phyloP scores from a whole-genome alignment of 768 basidiomycete species.

The Rhizopogon sp. region DNA sequence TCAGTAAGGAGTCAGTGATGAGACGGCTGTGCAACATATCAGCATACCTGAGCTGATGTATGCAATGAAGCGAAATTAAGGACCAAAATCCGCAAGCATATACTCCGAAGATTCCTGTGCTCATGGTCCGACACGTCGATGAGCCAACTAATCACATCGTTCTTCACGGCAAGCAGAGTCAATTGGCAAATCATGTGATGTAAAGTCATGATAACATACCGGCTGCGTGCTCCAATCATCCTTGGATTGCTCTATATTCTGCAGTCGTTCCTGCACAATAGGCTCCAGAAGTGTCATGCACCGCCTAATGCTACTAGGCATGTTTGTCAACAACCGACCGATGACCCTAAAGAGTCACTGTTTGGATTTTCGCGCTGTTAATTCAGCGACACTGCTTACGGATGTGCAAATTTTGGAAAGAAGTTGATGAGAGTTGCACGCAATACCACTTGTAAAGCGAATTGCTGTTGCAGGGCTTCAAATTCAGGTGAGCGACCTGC shows the following conservation, averaged over 20 bases:
- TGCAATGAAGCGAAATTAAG: constrained; percentile 36
- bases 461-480: constrained; percentile 26
- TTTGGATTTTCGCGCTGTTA: constrained; percentile 10
- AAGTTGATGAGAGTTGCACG: constrained; percentile 28
- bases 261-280: constrained; percentile 28
- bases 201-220: constrained; percentile 15
- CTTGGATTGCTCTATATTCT: constrained; percentile 19
- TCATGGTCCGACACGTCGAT: constrained; percentile 26
- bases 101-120: constrained; percentile 22
- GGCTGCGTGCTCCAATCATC: constrained; percentile 27
- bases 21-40: not conserved
- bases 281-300: constrained; percentile 27
- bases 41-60: constrained; percentile 24
- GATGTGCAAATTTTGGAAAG: constrained; percentile 29
- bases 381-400: constrained; percentile 19
- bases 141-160: constrained; percentile 39
- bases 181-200: not conserved
- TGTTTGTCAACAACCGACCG: constrained; percentile 28
- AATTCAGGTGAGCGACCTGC: constrained; percentile 34
- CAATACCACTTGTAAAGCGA: constrained; percentile 27
- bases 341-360: constrained; percentile 20
- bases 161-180: constrained; percentile 16
- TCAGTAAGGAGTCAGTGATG: constrained; percentile 2
- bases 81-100: constrained; percentile 29
- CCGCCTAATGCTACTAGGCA: constrained; percentile 22